Evolutionary conservation across 768 basidiomycete genomes (phyloP).

Genomic region (Sporobolomyces pararoseus): DNA sequence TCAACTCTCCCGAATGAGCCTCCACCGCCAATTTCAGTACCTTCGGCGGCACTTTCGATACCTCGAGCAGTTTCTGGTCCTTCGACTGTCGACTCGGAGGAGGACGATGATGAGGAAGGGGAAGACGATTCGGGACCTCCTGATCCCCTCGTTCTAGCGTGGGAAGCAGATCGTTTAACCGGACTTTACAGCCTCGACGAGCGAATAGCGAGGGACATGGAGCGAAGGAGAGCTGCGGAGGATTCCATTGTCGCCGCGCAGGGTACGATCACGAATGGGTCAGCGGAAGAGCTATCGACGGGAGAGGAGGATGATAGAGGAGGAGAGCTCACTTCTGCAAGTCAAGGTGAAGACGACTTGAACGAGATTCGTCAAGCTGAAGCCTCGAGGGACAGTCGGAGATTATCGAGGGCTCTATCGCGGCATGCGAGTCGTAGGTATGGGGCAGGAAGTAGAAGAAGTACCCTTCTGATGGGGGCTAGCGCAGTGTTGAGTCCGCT

Average conservation of each 20-base stretch:
- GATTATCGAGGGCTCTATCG: constrained; percentile 18
- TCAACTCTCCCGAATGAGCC: background rate
- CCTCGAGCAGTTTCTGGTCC: background rate
- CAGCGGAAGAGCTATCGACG: too few relatives aligned
- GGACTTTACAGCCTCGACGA: constrained; percentile 28
- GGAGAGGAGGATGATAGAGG: background rate
- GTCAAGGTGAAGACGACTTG: background rate
- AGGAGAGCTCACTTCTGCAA: too few relatives aligned
- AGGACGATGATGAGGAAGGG: background rate
- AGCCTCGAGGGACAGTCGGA: constrained; percentile 5
- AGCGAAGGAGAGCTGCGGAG: background rate
- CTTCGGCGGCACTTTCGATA: background rate
- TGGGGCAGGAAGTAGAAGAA: constrained; percentile 11
- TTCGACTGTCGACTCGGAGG: constrained; percentile 1
- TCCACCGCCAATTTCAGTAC: background rate
- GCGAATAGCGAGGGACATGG: constrained; percentile 33
- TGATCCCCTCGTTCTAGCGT: constrained; percentile 39
- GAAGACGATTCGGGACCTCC: background rate
- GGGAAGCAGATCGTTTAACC: constrained; percentile 29
- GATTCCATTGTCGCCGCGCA: background rate
- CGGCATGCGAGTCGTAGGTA: constrained; percentile 17
- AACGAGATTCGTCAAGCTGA: constrained; percentile 16
- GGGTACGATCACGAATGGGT: too few relatives aligned
- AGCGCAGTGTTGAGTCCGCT: too few relatives aligned
- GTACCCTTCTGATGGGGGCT: background rate